A percentile compares a stretch with the other conserved stretches of the same genome.
phyloP scores from a whole-genome alignment of 2,329 filamentous ascomycete species.

The Cladosporium colombiae region DNA sequence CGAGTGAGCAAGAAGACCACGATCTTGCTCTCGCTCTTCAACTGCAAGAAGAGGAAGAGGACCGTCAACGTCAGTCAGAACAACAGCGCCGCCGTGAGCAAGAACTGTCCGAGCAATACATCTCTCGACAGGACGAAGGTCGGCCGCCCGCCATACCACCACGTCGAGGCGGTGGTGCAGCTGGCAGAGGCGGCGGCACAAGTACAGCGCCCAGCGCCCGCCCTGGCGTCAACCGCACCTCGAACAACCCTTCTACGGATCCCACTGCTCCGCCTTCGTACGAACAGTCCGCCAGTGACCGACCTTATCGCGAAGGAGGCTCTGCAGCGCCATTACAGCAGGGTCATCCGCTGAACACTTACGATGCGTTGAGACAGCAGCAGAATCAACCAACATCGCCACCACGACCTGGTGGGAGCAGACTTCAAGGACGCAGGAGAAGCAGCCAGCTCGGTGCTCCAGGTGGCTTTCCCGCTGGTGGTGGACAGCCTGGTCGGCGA shows the following conservation, averaged over 20 bases:
- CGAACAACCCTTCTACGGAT: constrained; percentile 38
- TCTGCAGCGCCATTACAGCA: constrained; percentile 33
- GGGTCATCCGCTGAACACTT: constrained; percentile 37
- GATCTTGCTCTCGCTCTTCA: constrained; percentile 87
- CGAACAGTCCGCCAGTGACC: constrained; percentile 61
- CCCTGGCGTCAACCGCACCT: constrained; percentile 34
- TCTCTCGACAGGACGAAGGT: constrained; percentile 54
- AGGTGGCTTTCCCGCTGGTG: constrained; percentile 10
- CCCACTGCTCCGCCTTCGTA: constrained; percentile 65
- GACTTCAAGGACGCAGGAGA: constrained; percentile 22
- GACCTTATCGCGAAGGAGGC: constrained; percentile 50
- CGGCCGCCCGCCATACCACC: constrained; percentile 33
- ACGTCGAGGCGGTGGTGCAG: constrained; percentile 22
- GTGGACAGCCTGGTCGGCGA: constrained; percentile 11
- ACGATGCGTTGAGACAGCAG: constrained; percentile 36
- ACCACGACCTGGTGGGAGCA: constrained; percentile 20
- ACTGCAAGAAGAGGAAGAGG: constrained; percentile 91
- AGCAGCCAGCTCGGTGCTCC: constrained; percentile 24
- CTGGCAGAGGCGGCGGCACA: constrained; percentile 1
- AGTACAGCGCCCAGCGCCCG: constrained; percentile 22
- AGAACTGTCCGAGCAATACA: constrained; percentile 67
- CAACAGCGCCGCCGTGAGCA: constrained; percentile 64
- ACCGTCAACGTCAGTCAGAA: constrained; percentile 64
- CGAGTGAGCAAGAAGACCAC: constrained; percentile 74
- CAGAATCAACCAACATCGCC: constrained; percentile 20